These are phyloP conservation scores for Prunus dulcis DNA, from an alignment of 306 rosid genomes.

Conservation along the genomic window DNA sequence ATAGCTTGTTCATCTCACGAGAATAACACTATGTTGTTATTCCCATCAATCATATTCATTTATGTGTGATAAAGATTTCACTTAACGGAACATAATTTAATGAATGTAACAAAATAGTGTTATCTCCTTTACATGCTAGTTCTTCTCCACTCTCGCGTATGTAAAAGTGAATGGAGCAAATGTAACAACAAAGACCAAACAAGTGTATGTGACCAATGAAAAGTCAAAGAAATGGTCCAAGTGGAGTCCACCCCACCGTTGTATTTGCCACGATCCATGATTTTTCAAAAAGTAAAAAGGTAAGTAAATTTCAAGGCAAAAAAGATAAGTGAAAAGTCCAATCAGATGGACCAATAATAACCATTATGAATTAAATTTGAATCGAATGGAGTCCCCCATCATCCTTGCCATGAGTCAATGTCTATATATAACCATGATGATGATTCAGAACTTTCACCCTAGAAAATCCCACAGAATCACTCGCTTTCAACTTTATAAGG, in stretches of 20 bases:
- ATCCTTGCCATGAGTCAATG: background rate
- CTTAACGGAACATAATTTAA: rapidly evolving
- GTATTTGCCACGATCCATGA: background rate
- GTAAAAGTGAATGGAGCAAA: no score
- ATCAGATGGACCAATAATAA: background rate
- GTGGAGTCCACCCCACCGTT: background rate
- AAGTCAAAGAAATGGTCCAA: background rate
- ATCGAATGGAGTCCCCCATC: background rate
- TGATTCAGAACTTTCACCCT: background rate
- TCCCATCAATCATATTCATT: rapidly evolving
- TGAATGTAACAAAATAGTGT: no score
- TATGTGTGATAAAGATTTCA: no score
- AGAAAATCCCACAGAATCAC: background rate
- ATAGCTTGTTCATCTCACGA: no score
- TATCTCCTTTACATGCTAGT: no score
- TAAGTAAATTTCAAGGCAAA: background rate
- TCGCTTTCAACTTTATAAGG: background rate
- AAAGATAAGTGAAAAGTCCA: background rate
- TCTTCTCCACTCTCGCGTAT: no score
- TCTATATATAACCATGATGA: background rate
- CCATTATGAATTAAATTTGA: background rate
- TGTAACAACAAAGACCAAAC: no score
- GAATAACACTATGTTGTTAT: no score
- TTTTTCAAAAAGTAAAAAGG: background rate
- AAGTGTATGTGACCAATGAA: no score